phyloP scores from a whole-genome alignment of 1,284 basidiomycete species.

The Ustilago cynodontis region DNA sequence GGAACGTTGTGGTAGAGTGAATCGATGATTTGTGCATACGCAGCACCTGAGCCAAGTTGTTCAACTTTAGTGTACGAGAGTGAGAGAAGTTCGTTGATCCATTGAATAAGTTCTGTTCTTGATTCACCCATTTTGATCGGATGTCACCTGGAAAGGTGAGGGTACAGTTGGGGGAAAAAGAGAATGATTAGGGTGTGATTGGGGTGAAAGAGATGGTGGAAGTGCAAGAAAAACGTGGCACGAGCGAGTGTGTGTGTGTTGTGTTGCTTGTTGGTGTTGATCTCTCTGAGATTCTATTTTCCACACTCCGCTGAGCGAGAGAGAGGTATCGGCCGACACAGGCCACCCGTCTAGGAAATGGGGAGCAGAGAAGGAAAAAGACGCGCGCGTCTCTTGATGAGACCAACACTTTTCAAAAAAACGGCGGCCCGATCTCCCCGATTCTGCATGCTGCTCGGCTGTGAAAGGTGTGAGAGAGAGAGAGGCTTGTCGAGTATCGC shows the following conservation, averaged over 20 bases:
- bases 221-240: conserved; percentile 8
- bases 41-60: conserved; percentile 79
- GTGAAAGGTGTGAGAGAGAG: too few species aligned
- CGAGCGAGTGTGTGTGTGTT: conserved; percentile 8
- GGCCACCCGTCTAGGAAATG: neutral
- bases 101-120: conserved; percentile 86
- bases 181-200: neutral
- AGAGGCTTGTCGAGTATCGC: neutral
- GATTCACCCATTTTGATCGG: conserved; percentile 60
- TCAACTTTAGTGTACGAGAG: conserved; percentile 85
- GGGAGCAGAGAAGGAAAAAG: too few species aligned
- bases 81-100: conserved; percentile 93
- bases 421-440: neutral
- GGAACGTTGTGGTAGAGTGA: conserved; percentile 79
- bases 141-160: neutral
- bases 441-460: too few species aligned
- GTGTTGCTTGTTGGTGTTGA: conserved; percentile 20
- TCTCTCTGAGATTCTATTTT: conserved; percentile 1
- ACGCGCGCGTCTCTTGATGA: conserved; percentile 12
- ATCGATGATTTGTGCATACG: conserved; percentile 78
- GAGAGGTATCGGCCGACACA: conserved; percentile 23
- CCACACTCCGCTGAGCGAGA: too few species aligned
- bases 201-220: too few species aligned
- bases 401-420: neutral
- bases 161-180: neutral